phyloP scores from a whole-genome alignment of 371 early-diverging fungal genomes.

The Mortierella sp. region DNA sequence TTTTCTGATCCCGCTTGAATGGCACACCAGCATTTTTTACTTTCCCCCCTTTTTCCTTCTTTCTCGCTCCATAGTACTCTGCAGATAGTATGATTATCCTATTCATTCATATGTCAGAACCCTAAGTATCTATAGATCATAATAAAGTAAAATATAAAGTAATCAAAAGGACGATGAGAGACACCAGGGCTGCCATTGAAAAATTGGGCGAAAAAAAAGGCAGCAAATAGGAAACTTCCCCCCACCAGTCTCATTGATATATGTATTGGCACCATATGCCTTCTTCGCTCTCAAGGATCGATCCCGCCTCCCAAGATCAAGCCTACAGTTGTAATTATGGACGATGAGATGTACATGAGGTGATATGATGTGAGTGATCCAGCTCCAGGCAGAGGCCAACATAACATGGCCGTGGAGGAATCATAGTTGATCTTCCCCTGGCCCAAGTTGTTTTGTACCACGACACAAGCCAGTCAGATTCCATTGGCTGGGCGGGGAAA shows the following conservation, averaged over 20 bases:
- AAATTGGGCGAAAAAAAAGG: background rate
- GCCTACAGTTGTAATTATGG: too few species aligned
- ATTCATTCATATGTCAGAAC: too few species aligned
- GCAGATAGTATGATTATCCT: too few species aligned
- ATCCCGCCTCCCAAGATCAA: too few species aligned
- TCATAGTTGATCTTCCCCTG: background rate
- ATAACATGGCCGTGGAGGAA: background rate
- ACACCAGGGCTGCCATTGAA: background rate
- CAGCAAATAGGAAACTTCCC: background rate
- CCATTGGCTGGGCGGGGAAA: constrained; percentile 27
- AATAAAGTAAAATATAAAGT: too few species aligned
- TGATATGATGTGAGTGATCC: constrained; percentile 1
- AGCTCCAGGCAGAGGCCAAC: background rate
- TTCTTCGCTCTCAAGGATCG: background rate
- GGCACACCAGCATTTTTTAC: too few species aligned
- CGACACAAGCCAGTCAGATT: constrained; percentile 15
- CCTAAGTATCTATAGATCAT: too few species aligned
- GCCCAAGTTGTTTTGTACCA: constrained; percentile 22
- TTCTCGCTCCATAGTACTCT: too few species aligned
- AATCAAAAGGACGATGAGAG: constrained; percentile 4
- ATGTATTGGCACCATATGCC: background rate
- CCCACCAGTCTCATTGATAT: background rate
- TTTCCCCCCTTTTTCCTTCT: too few species aligned
- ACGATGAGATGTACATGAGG: background rate
- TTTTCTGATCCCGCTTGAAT: background rate